Evolutionary conservation across 306 rosid genomes (phyloP).

Genomic region (Quercus cerris): DNA sequence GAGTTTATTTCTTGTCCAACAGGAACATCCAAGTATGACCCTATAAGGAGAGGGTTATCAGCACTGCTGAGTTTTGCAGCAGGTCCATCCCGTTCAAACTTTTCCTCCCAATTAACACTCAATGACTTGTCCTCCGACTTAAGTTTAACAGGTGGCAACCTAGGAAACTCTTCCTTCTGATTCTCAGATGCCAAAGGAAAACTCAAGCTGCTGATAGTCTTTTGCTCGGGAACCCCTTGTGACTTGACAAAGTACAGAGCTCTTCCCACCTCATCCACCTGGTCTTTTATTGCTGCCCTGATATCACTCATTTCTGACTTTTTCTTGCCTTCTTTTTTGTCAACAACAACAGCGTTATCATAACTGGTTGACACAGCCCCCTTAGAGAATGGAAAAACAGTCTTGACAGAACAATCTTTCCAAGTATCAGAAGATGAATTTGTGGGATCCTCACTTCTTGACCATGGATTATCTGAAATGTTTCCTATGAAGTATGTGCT

Average conservation of each 20-base stretch:
- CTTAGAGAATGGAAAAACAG: conserved; percentile 72
- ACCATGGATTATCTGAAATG: conserved; percentile 59
- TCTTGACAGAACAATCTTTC: conserved; percentile 83
- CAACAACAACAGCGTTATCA: conserved; percentile 35
- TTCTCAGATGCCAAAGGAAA: conserved; percentile 59
- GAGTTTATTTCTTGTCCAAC: conserved; percentile 84
- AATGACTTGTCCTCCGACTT: conserved; percentile 82
- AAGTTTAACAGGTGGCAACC: conserved; percentile 90
- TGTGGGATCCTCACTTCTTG: conserved; percentile 53
- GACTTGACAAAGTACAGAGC: conserved; percentile 60
- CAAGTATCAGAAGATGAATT: conserved; percentile 59
- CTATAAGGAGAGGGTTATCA: conserved; percentile 63
- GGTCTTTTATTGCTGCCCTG: conserved; percentile 68
- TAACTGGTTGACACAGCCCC: conserved; percentile 56
- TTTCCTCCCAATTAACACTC: conserved; percentile 73
- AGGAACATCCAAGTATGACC: conserved; percentile 88
- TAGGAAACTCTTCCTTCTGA: conserved; percentile 80
- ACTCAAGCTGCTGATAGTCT: conserved; percentile 39
- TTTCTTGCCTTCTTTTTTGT: conserved; percentile 64
- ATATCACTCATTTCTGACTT: conserved; percentile 50
- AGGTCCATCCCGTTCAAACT: conserved; percentile 67
- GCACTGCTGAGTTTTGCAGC: conserved; percentile 40
- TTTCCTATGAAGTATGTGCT: conserved; percentile 51
- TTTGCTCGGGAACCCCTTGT: conserved; percentile 66
- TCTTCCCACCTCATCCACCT: conserved; percentile 89